These are phyloP conservation scores for Phyllostachys edulis DNA, from an alignment of 176 grass and related monocot species.

Conservation along the genomic window DNA sequence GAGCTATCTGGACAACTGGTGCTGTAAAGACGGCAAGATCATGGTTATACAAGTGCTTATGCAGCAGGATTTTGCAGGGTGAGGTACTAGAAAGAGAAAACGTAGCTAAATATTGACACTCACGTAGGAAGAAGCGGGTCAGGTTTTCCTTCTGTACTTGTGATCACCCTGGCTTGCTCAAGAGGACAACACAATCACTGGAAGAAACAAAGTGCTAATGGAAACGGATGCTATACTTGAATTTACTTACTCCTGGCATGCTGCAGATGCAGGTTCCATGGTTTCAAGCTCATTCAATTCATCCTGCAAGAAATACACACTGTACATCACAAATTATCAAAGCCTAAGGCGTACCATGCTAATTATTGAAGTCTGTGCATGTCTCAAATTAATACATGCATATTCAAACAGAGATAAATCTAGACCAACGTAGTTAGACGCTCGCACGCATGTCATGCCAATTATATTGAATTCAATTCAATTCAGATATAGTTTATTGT, in stretches of 20 bases:
- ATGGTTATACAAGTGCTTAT: neutral
- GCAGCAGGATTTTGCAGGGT: neutral
- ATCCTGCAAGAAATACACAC: conserved; percentile 45
- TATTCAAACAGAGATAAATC: conserved; percentile 16
- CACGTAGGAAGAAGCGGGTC: conserved; percentile 91
- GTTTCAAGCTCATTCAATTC: conserved; percentile 83
- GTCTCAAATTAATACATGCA: neutral
- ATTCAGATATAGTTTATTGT: conserved; percentile 10
- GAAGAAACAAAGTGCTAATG: neutral
- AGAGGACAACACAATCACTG: neutral
- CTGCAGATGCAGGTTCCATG: conserved; percentile 70
- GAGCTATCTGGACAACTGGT: conserved; percentile 76
- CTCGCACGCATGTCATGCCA: neutral
- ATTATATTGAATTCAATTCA: neutral
- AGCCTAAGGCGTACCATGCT: neutral
- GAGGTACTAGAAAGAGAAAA: neutral
- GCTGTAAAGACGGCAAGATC: conserved; percentile 37
- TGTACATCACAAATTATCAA: conserved; percentile 18
- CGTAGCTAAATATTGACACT: conserved; percentile 12
- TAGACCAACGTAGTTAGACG: neutral
- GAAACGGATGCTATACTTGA: conserved; percentile 29
- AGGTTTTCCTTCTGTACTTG: conserved; percentile 76
- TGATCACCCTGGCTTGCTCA: conserved; percentile 57
- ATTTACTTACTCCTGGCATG: conserved; percentile 82
- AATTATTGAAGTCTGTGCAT: neutral